A percentile compares a stretch with the other conserved stretches of the same genome.
These are phyloP conservation scores for Trichoderma simmonsii DNA, from an alignment of 2,329 filamentous ascomycete genomes.

Conservation along the genomic window DNA sequence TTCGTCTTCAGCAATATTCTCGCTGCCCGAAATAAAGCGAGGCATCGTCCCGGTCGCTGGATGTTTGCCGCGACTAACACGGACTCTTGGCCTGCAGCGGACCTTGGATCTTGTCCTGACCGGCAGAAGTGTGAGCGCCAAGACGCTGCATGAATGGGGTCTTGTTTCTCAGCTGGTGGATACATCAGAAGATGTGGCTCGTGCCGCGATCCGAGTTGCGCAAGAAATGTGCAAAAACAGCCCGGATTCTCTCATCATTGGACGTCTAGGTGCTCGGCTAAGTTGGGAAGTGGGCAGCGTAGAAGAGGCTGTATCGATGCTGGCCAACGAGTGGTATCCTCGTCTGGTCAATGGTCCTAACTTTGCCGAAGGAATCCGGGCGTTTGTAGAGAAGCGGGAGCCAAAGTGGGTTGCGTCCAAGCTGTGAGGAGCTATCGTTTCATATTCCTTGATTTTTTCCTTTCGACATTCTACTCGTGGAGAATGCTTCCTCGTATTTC, in stretches of 20 bases:
- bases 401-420: not conserved
- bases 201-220: slow-evolving; percentile 37
- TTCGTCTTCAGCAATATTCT: slow-evolving; percentile 48
- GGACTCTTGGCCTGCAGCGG: slow-evolving; percentile 43
- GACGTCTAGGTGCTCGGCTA: not conserved
- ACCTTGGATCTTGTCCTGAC: slow-evolving; percentile 50
- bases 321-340: not conserved
- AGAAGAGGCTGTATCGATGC: not conserved
- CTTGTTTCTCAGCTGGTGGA: slow-evolving; percentile 27
- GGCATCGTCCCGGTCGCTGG: slow-evolving; percentile 54
- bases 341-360: not conserved
- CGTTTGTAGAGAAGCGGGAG: slow-evolving; percentile 4
- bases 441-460: not conserved
- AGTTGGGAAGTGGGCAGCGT: slow-evolving; percentile 6
- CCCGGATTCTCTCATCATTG: slow-evolving; percentile 1
- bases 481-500: not conserved
- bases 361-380: not conserved
- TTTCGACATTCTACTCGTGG: not conserved
- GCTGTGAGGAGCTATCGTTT: not conserved
- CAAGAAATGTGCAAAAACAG: slow-evolving; percentile 31
- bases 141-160: slow-evolving; percentile 28
- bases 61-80: slow-evolving; percentile 49
- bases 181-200: slow-evolving; percentile 27
- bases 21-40: slow-evolving; percentile 51
- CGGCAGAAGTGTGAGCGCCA: slow-evolving; percentile 42